Base-by-base conservation (phyloP, 257 asterid genomes). In the Fraxinus americana region DNA sequence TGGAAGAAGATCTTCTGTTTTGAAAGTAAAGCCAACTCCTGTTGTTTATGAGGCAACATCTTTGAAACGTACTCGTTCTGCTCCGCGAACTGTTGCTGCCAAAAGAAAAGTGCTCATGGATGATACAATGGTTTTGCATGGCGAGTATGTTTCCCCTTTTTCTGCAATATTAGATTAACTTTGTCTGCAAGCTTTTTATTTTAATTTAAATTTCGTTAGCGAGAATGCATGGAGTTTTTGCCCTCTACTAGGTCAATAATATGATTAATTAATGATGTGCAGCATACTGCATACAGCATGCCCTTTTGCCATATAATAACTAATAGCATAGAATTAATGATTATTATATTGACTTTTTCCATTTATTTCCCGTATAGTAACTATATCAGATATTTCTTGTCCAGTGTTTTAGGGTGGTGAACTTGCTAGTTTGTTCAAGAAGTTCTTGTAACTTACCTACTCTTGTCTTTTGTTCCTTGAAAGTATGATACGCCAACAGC, bases 51-150 rank as follows among this genome's bases (percentile, higher is more conserved):
- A 88, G 84, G 90, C 71, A 80, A 86, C 94, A 65, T 95, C 97
- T 68, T 50, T 80, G 70, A 95, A 95, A 82, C 92, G 96, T 71
- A 81, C 87, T 2, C 91, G 91, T 43, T 72, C 90, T 71, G 87
- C 89, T 87, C 81, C 86, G 0, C 92, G 94, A 50, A 77, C 90
- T 76, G 82, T 79, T 85, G 82, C 90, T 71, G 77, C 84, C 77
- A 95, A 95, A 89, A 88, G 98, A 89, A 95, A 90, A 89, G 86
- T 91, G 75, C 94, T 88, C 34, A 86, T 91, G 91, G 99, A 95
- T 75, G 99, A 95, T 45, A 85, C 94, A 29, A 95, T 95, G 99
- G 99, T 93, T 84, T 86, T 95, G 91, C 99, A 95, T 45, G 99
- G 99, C 83, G 99, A 92, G 99, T 94, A 94, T 82, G 99, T 87